Evolutionary conservation across 805 yeast species (phyloP).

Genomic region (Schwanniomyces yamadae): DNA sequence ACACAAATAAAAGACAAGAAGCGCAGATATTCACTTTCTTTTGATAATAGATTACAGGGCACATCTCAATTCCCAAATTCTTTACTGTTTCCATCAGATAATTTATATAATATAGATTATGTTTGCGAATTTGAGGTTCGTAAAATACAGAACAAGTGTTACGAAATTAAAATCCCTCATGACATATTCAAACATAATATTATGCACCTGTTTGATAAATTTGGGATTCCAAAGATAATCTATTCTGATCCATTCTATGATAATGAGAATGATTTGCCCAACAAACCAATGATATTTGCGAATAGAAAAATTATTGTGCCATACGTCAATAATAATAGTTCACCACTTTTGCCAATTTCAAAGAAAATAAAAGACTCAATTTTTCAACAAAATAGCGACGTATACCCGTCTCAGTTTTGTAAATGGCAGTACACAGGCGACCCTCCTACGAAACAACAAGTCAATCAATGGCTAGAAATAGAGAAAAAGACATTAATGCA

Average conservation of each 20-base stretch:
- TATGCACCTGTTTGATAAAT: slow-evolving; percentile 34
- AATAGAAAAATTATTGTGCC: slow-evolving; percentile 58
- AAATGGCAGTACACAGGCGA: slow-evolving; percentile 45
- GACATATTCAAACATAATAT: slow-evolving; percentile 14
- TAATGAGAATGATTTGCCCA: slow-evolving; percentile 49
- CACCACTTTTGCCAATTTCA: slow-evolving; percentile 7
- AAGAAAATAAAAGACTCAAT: neutral
- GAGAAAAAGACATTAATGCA: slow-evolving; percentile 12
- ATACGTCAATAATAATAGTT: slow-evolving; percentile 25
- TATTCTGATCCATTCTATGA: slow-evolving; percentile 67
- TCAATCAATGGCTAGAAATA: slow-evolving; percentile 32
- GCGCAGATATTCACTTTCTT: neutral
- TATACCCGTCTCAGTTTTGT: neutral
- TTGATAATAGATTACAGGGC: neutral
- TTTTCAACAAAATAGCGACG: too few relatives aligned
- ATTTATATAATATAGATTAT: too few relatives aligned
- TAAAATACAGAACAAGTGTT: too few relatives aligned
- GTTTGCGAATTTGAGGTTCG: too few relatives aligned
- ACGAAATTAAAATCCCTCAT: slow-evolving; percentile 22
- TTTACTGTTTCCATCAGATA: slow-evolving; percentile 7
- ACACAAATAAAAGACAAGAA: slow-evolving; percentile 16
- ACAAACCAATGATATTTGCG: slow-evolving; percentile 61
- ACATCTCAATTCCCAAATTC: slow-evolving; percentile 15
- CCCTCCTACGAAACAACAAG: slow-evolving; percentile 49
- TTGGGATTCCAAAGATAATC: slow-evolving; percentile 50